These are phyloP conservation scores for Ogataea trehaloabstinens DNA, from an alignment of 805 yeast genomes.

Conservation along the genomic window DNA sequence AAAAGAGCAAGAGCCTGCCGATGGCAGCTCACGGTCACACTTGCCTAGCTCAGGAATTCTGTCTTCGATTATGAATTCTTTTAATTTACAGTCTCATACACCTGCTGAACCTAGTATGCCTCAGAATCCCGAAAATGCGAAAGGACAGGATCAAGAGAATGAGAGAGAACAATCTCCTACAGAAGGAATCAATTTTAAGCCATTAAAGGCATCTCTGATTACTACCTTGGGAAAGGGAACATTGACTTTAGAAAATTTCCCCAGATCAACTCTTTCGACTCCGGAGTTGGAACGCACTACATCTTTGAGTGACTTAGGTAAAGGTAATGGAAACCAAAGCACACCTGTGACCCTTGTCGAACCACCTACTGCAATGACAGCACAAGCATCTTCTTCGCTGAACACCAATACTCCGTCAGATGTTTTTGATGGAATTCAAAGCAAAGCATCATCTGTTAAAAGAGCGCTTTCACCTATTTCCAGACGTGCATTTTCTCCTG, in stretches of 20 bases:
- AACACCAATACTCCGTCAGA: conserved; percentile 7
- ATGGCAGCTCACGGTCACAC: neutral
- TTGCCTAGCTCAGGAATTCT: conserved; percentile 21
- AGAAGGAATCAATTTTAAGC: conserved; percentile 43
- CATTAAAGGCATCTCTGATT: conserved; percentile 45
- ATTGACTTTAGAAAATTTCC: conserved; percentile 36
- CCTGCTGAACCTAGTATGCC: conserved; percentile 10
- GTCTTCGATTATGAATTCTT: conserved; percentile 27
- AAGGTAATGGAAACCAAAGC: neutral
- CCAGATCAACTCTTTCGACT: conserved; percentile 8
- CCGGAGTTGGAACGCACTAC: neutral
- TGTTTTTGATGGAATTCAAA: conserved; percentile 3
- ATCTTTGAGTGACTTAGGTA: neutral
- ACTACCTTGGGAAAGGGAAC: conserved; percentile 50
- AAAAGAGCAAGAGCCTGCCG: neutral
- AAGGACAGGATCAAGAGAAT: neutral
- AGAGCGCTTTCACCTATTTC: conserved; percentile 15
- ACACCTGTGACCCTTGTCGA: conserved; percentile 8
- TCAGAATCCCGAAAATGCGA: neutral
- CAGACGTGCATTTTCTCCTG: conserved; percentile 17
- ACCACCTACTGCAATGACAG: conserved; percentile 8
- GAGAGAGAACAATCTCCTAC: conserved; percentile 14
- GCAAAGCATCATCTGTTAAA: conserved; percentile 1
- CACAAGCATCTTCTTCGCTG: conserved; percentile 10
- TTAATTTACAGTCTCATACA: conserved; percentile 26